These are phyloP conservation scores for Priceomyces castillae DNA, from an alignment of 805 yeast species.

Conservation along the genomic window DNA sequence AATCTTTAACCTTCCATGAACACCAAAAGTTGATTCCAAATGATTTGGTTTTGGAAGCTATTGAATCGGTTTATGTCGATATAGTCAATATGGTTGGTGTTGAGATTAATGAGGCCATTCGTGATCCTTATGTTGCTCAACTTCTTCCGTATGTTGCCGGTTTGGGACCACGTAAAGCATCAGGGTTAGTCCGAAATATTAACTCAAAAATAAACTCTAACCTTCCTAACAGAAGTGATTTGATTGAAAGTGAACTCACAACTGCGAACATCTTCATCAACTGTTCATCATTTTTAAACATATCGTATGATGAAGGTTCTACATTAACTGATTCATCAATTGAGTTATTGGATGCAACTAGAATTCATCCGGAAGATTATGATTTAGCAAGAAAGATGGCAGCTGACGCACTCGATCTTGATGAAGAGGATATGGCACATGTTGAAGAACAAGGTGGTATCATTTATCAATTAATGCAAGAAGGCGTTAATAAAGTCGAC, in stretches of 20 bases:
- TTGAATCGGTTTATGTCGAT: slow-evolving; percentile 85
- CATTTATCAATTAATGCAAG: slow-evolving; percentile 66
- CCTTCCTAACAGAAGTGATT: slow-evolving; percentile 67
- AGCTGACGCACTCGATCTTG: slow-evolving; percentile 93
- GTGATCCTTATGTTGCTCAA: slow-evolving; percentile 68
- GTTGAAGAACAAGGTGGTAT: slow-evolving; percentile 80
- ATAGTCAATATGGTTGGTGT: slow-evolving; percentile 89
- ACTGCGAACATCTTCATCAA: slow-evolving; percentile 83
- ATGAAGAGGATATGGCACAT: slow-evolving; percentile 86
- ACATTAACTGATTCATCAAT: slow-evolving; percentile 57
- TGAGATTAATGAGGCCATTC: slow-evolving; percentile 85
- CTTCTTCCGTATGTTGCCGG: slow-evolving; percentile 82
- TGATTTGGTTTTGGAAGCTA: slow-evolving; percentile 60
- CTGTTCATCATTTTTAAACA: slow-evolving; percentile 84
- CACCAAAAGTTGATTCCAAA: slow-evolving; percentile 69
- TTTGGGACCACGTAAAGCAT: slow-evolving; percentile 92
- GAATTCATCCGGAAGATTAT: slow-evolving; percentile 98
- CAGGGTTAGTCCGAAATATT: slow-evolving; percentile 78
- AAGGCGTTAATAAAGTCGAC: slow-evolving; percentile 72
- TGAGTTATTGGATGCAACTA: slow-evolving; percentile 86
- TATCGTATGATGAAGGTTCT: slow-evolving; percentile 64
- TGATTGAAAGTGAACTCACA: slow-evolving; percentile 76
- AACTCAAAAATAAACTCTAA: slow-evolving; percentile 62
- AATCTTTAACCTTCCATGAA: slow-evolving; percentile 64
- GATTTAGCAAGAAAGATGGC: slow-evolving; percentile 96